Conservation (phyloP, 2,329 filamentous ascomycete species). For the Epichloe sylvatica region DNA sequence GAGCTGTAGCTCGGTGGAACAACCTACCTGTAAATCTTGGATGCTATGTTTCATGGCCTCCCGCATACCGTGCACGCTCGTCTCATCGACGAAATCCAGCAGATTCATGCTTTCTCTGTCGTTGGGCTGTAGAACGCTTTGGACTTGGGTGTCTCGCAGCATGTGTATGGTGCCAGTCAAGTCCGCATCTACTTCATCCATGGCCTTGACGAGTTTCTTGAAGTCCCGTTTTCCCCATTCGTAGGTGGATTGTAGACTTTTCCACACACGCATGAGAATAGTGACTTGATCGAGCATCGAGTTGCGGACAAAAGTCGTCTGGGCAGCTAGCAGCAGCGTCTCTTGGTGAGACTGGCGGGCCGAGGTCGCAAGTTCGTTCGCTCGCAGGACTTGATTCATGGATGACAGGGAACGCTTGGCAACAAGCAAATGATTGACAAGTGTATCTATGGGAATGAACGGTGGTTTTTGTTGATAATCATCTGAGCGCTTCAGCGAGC, state of each 20-base stretch:
- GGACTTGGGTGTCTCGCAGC: conserved; percentile 50
- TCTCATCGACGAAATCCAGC: conserved; percentile 64
- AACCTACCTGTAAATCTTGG: conserved; percentile 50
- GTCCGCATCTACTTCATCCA: conserved; percentile 52
- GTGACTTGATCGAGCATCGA: conserved; percentile 44
- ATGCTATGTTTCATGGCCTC: conserved; percentile 57
- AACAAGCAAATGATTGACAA: conserved; percentile 72
- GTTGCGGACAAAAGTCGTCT: conserved; percentile 51
- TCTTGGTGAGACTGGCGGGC: conserved; percentile 68
- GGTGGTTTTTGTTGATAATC: conserved; percentile 9
- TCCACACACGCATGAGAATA: conserved; percentile 37
- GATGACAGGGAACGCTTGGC: conserved; percentile 80
- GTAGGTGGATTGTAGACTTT: conserved; percentile 40
- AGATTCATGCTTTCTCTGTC: conserved; percentile 48
- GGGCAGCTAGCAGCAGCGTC: conserved; percentile 56
- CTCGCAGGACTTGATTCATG: conserved; percentile 68
- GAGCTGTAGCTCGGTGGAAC: background rate
- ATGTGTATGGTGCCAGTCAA: conserved; percentile 53
- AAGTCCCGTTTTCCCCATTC: conserved; percentile 47
- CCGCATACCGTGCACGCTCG: conserved; percentile 50
- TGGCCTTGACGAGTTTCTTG: conserved; percentile 43
- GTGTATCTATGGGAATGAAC: conserved; percentile 47
- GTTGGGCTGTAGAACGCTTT: conserved; percentile 45
- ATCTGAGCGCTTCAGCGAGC: conserved; percentile 19
- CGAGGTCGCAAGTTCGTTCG: conserved; percentile 69